Base-by-base conservation (phyloP, 1,284 basidiomycete genomes). In the Ceratobasidium sp. region DNA sequence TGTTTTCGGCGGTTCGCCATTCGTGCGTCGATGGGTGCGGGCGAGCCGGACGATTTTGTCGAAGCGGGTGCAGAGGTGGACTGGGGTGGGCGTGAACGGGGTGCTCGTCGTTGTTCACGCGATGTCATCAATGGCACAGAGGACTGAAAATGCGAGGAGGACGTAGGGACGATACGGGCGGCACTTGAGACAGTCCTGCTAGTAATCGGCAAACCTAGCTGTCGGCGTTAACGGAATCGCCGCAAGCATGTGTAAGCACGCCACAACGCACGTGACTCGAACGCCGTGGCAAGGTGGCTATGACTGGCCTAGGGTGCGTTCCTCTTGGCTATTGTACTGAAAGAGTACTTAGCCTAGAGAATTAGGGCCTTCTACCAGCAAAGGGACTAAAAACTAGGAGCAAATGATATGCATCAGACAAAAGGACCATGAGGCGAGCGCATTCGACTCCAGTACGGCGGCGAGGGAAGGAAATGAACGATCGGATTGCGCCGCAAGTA, bases 1-100 rank as follows among this genome's bases (percentile, higher is more conserved):
- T 71, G 69, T 71, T 52, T 51, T 29, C 69, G 52, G 32, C 69
- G 69, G 43, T 71, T 71, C 4, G 56, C 69, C 69, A 71, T 71
- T 17, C 52, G 37, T 17, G 54, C 52, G 22, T 29, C 54, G 34
- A 51, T 34, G 5, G 69, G 69, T 17, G 51, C 56, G 44, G 69
- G 69, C n/a, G 69, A 71, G n/a, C 40, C 54, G 43, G 69, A 71
- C 25, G 69, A 71, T 37, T 71, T 71, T 34, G 69, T 40, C 67
- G 67, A 71, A 43, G 54, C 37, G 29, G 67, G 51, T 37, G 51
- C 52, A 19, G 67, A 69, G 15, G 51, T 37, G n/a, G 67, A 69
- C 9, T 37, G 69, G 9, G 69, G 69, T 22, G 54, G 54, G n/a
- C 54, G 54, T n/a, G 54, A 25, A 22, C 56, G 54, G 22, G 54